Evolutionary conservation across 352 stramenopile genomes (phyloP), one percentile per base, ranked within the genome.

Genomic region (Saprolegnia parasitica): DNA sequence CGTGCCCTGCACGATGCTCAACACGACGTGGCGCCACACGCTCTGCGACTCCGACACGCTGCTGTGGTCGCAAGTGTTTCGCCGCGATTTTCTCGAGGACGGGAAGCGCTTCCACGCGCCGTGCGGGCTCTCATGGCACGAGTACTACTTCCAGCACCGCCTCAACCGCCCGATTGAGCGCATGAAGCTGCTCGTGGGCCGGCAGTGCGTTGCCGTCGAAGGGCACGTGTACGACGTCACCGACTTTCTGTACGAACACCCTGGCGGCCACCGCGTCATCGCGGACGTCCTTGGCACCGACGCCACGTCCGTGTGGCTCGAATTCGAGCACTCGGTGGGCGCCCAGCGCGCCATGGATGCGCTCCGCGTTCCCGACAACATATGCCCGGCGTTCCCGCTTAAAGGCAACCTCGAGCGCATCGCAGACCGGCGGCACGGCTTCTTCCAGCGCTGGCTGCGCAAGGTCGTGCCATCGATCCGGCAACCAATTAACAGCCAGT

Each of bases 91-190:
- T 60, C 4, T 32, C 21, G 83, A 90, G 46, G 68, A 71, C 11
- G 81, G 81, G 5, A 71, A 81, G 24, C 76, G 78, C 11, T 91
- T 91, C 57, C 54, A 26, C 9, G 74, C 60, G 0, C 73, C 89
- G 32, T 83, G 88, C 63, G 80, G 81, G 52, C 72, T 84, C 37
- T 82, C 73, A 49, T 89, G 78, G 77, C 77, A 81, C 18, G 79
- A 88, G 52, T 90, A 87, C 60, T 91, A 90, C 74, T 92, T 89
- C 47, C 74, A 76, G 20, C 84, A 92, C 55, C 81, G 81, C 56
- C 52, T 88, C 20, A 90, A 81, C 40, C 79, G 84, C 35, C 77
- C 81, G 9, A 77, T 91, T 37, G 84, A 91, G 67, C 73, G 88
- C 15, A 75, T 83, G 46, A 78, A 80, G 18, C 74, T 88, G 54